phyloP scores from a whole-genome alignment of 2,329 filamentous ascomycete species.

The Diaporthe ilicicola region DNA sequence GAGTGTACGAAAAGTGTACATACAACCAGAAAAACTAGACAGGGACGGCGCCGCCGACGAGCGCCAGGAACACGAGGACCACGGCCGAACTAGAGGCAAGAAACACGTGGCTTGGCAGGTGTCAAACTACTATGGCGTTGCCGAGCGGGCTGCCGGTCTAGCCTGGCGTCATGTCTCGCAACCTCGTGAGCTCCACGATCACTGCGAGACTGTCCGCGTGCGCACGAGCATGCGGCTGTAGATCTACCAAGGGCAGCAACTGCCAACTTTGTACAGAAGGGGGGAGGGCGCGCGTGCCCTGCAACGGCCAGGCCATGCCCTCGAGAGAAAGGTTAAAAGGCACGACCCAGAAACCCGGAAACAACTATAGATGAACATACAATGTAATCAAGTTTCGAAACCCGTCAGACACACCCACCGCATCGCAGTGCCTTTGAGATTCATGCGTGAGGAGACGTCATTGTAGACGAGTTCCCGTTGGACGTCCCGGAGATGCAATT shows the following conservation, averaged over 20 bases:
- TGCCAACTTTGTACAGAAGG: background rate
- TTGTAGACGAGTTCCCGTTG: background rate
- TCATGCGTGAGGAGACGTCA: background rate
- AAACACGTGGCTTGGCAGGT: background rate
- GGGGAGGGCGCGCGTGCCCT: background rate
- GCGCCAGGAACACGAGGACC: background rate
- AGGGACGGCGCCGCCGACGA: conserved; percentile 2
- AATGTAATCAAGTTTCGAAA: background rate
- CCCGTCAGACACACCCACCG: background rate
- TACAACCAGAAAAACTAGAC: background rate
- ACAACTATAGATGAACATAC: no score
- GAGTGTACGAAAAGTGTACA: conserved; percentile 10
- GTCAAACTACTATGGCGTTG: background rate
- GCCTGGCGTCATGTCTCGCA: background rate
- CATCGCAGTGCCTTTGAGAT: background rate
- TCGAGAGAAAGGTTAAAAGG: background rate
- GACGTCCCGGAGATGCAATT: background rate
- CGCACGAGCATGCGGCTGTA: background rate
- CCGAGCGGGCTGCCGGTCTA: background rate
- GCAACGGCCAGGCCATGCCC: background rate
- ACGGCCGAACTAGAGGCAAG: background rate
- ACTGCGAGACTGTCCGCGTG: background rate
- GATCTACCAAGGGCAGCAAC: background rate
- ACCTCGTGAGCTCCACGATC: background rate
- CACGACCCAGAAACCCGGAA: background rate